These are phyloP conservation scores for Spizellomyces sp. DNA, from an alignment of 192 early-diverging fungal species.

Conservation along the genomic window DNA sequence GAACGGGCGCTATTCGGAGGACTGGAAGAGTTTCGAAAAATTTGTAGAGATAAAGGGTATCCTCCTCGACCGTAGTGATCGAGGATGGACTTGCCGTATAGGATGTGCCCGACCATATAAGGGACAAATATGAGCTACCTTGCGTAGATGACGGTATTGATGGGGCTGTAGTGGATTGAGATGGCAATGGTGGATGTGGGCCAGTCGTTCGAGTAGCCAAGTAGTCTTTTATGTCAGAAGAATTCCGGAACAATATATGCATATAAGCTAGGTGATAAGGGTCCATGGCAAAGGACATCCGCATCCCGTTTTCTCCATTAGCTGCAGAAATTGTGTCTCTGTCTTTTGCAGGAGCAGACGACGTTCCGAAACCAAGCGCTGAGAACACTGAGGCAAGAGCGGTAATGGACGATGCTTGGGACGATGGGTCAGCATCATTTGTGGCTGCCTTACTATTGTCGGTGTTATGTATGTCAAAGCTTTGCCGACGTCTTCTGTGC, in stretches of 20 bases:
- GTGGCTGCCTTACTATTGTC: background rate
- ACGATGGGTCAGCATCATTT: background rate
- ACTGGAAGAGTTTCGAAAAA: constrained; percentile 23
- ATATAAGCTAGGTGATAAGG: constrained; percentile 34
- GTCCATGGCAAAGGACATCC: constrained; percentile 29
- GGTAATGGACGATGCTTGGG: background rate
- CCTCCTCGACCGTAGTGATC: constrained; percentile 26
- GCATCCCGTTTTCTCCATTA: background rate
- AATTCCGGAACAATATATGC: constrained; percentile 9
- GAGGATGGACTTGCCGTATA: constrained; percentile 9
- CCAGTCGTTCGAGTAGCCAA: constrained; percentile 2
- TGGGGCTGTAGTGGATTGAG: background rate
- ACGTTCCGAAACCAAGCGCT: background rate
- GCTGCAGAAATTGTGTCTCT: background rate
- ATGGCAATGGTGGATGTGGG: background rate
- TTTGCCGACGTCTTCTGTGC: background rate
- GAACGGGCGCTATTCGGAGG: constrained; percentile 29
- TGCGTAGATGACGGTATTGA: background rate
- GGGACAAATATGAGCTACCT: constrained; percentile 13
- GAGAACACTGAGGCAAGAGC: background rate
- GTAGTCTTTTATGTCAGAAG: constrained; percentile 17
- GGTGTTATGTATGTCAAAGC: background rate
- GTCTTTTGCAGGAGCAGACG: background rate
- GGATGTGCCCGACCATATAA: constrained; percentile 3
- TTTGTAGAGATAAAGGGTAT: constrained; percentile 28